Evolutionary conservation across 352 stramenopile species (phyloP).

Genomic region (Phytophthora citricola): DNA sequence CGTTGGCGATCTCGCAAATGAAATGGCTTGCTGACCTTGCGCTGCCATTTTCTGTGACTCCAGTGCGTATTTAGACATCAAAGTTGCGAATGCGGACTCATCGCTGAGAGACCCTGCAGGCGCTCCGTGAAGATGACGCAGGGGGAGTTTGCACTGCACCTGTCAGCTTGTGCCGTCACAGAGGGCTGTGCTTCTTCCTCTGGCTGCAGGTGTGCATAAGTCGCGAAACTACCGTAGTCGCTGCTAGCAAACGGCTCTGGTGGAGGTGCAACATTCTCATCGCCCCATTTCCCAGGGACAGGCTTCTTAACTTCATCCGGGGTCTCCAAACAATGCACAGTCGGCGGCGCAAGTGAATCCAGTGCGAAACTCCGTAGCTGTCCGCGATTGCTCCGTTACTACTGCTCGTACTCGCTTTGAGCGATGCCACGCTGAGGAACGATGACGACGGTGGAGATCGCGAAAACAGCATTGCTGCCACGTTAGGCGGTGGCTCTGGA

Average conservation of each 20-base stretch:
- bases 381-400: constrained; percentile 21
- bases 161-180: not conserved
- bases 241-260: constrained; percentile 11
- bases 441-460: constrained; percentile 37
- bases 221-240: constrained; percentile 60
- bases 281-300: not conserved
- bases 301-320: constrained; percentile 7
- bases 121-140: not conserved
- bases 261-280: not conserved
- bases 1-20: constrained; percentile 26
- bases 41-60: constrained; percentile 34
- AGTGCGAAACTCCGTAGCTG: constrained; percentile 58
- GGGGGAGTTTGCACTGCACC: not conserved
- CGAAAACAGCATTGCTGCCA: constrained; percentile 53
- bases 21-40: constrained; percentile 18
- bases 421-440: constrained; percentile 9
- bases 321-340: constrained; percentile 20
- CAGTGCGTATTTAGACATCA: constrained; percentile 29
- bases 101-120: constrained; percentile 9
- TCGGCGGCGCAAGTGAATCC: constrained; percentile 41
- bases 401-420: constrained; percentile 2
- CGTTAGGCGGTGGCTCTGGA: constrained; percentile 16
- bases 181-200: constrained; percentile 18
- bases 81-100: constrained; percentile 34
- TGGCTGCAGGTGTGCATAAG: constrained; percentile 27